Evolutionary conservation across 2,329 filamentous ascomycete genomes (phyloP).

Genomic region (Beauveria sp.): DNA sequence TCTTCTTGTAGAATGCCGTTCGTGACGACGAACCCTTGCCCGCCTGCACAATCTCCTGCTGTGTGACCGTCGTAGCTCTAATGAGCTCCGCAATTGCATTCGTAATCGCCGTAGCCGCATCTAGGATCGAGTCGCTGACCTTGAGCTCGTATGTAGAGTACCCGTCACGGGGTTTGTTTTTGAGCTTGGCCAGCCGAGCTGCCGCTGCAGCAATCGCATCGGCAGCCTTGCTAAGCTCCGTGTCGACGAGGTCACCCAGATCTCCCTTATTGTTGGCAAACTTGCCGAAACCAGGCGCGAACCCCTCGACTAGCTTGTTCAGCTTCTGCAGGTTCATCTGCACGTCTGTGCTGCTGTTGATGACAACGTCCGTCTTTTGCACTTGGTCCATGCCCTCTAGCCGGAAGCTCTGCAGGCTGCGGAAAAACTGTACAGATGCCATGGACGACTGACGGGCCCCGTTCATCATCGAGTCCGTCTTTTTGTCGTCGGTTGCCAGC

Average conservation of each 20-base stretch:
- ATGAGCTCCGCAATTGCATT: constrained; percentile 91
- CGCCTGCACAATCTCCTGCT: constrained; percentile 93
- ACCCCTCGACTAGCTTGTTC: constrained; percentile 86
- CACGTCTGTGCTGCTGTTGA: constrained; percentile 95
- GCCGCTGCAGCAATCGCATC: constrained; percentile 92
- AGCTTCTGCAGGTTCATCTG: constrained; percentile 89
- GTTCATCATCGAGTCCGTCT: constrained; percentile 75
- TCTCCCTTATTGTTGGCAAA: constrained; percentile 74
- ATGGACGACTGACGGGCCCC: constrained; percentile 78
- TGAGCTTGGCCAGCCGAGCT: constrained; percentile 80
- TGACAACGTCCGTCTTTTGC: constrained; percentile 93
- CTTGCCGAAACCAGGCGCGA: constrained; percentile 81
- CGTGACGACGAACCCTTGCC: constrained; percentile 80
- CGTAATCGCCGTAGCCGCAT: constrained; percentile 87
- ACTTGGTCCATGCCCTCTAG: constrained; percentile 83
- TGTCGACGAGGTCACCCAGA: constrained; percentile 85
- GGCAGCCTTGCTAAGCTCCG: constrained; percentile 85
- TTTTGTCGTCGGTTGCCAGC: constrained; percentile 92
- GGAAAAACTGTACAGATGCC: constrained; percentile 90
- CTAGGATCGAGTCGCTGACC: constrained; percentile 91
- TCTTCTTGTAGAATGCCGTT: constrained; percentile 99
- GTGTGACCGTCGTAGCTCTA: constrained; percentile 85
- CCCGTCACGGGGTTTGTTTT: constrained; percentile 91
- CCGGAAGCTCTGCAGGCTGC: constrained; percentile 85
- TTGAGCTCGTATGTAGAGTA: constrained; percentile 95